Conservation (phyloP, 179 eudicot species). For the Heliamphora pulchella region DNA sequence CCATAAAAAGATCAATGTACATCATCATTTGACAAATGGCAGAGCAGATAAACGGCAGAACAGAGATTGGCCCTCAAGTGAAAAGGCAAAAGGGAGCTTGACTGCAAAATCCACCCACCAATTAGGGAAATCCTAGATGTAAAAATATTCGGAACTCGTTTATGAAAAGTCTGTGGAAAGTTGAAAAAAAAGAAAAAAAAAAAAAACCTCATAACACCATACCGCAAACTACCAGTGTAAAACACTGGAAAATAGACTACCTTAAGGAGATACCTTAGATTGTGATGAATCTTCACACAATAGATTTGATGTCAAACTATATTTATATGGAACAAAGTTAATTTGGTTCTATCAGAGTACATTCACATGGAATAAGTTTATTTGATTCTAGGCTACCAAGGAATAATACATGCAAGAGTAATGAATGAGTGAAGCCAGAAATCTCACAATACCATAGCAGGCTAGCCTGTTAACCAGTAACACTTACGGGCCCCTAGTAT, state of each 20-base stretch:
- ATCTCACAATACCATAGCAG: background rate
- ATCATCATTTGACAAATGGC: background rate
- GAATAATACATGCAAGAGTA: background rate
- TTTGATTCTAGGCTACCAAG: background rate
- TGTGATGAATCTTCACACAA: background rate
- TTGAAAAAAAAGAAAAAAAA: background rate
- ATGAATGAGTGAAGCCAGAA: background rate
- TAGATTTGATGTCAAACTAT: background rate
- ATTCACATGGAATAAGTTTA: background rate
- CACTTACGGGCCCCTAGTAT: background rate
- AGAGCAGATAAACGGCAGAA: background rate
- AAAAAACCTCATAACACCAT: background rate
- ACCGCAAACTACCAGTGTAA: background rate
- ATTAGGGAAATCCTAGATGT: too few relatives aligned
- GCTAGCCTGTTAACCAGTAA: background rate
- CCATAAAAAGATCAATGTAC: background rate
- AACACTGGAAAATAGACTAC: background rate
- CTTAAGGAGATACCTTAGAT: background rate
- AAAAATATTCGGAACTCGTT: too few relatives aligned
- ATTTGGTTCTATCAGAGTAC: background rate
- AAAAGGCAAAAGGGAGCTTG: background rate
- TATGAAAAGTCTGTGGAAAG: too few relatives aligned
- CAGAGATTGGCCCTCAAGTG: too few relatives aligned
- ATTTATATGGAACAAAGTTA: background rate
- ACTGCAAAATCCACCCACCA: too few relatives aligned